Conservation (phyloP, 2,329 filamentous ascomycete species). For the Parasarocladium wereldwijsianum region DNA sequence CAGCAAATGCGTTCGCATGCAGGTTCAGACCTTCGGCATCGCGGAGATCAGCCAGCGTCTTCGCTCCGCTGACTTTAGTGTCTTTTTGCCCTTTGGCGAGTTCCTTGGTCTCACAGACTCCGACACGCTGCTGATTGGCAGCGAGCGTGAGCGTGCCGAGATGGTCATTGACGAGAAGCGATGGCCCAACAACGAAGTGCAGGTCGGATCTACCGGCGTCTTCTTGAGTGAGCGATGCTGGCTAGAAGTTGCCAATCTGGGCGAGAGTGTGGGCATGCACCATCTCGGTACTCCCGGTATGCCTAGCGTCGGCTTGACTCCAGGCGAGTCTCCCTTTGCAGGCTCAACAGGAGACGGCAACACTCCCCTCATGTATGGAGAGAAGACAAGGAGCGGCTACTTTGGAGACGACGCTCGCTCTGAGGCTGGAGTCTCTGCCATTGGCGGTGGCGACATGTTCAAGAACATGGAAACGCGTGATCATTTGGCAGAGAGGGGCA, state of each 20-base stretch:
- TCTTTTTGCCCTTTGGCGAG: constrained; percentile 91
- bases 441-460: constrained; percentile 94
- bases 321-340: constrained; percentile 40
- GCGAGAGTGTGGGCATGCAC: constrained; percentile 33
- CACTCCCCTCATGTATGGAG: constrained; percentile 50
- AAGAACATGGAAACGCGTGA: constrained; percentile 87
- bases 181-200: constrained; percentile 85
- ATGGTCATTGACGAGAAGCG: constrained; percentile 81
- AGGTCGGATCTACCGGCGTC: constrained; percentile 80
- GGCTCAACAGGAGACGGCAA: constrained; percentile 45
- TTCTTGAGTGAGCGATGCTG: constrained; percentile 94
- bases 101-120: constrained; percentile 80
- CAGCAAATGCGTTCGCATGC: constrained; percentile 91
- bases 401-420: constrained; percentile 85
- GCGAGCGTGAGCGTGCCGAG: constrained; percentile 82
- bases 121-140: constrained; percentile 76
- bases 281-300: constrained; percentile 29
- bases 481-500: constrained; percentile 89
- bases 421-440: constrained; percentile 81
- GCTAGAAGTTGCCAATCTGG: constrained; percentile 72
- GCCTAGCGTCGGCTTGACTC: constrained; percentile 44
- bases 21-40: constrained; percentile 90
- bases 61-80: constrained; percentile 83
- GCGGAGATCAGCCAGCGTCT: constrained; percentile 92
- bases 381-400: constrained; percentile 65